phyloP scores from a whole-genome alignment of 768 basidiomycete species.

The Termitomyces sp. region DNA sequence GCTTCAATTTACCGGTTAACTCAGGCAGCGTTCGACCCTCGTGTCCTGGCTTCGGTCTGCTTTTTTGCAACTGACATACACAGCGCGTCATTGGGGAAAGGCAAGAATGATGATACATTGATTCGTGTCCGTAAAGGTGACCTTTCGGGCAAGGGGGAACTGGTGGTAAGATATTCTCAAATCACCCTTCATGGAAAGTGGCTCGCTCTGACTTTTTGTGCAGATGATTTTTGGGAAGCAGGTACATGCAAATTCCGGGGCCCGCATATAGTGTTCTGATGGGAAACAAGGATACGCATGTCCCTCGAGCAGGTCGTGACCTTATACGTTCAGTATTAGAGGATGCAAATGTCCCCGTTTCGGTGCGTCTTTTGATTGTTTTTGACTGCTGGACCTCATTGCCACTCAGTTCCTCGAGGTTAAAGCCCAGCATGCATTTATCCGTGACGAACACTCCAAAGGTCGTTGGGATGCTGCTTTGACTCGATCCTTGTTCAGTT shows the following conservation, averaged over 20 bases:
- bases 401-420: slow-evolving; percentile 79
- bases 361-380: slow-evolving; percentile 40
- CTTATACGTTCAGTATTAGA: slow-evolving; percentile 80
- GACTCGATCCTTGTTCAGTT: slow-evolving; percentile 69
- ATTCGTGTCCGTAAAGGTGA: slow-evolving; percentile 68
- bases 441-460: slow-evolving; percentile 87
- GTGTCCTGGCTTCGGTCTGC: slow-evolving; percentile 81
- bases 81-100: slow-evolving; percentile 77
- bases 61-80: slow-evolving; percentile 97
- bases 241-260: slow-evolving; percentile 29
- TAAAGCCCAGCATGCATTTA: slow-evolving; percentile 95
- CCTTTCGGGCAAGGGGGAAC: slow-evolving; percentile 71
- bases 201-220: background rate
- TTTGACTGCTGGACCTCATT: background rate
- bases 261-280: background rate
- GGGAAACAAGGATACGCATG: slow-evolving; percentile 80
- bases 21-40: slow-evolving; percentile 83
- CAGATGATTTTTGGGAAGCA: slow-evolving; percentile 97
- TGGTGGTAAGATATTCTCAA: slow-evolving; percentile 52
- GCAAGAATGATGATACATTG: slow-evolving; percentile 80
- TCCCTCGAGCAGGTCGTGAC: slow-evolving; percentile 81
- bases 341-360: slow-evolving; percentile 64
- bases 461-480: slow-evolving; percentile 96
- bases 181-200: background rate
- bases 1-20: background rate